Percentiles rank a stretch among this genome's conserved stretches.
Conservation (phyloP, 2,329 filamentous ascomycete genomes). For the Claviceps sorghi region DNA sequence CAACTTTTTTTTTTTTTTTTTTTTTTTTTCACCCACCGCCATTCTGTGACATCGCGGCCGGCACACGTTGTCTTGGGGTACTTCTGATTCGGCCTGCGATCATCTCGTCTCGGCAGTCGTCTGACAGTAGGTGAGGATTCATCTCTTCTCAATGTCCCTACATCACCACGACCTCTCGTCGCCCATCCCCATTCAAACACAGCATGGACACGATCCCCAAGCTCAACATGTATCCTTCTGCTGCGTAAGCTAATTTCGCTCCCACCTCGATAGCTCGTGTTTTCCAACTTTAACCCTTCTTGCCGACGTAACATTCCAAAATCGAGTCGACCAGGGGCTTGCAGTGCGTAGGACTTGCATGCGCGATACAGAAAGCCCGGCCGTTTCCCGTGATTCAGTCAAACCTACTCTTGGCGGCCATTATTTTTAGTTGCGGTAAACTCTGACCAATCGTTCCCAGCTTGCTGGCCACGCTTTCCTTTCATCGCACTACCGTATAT, state of each 20-base stretch:
- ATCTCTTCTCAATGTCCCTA: not conserved
- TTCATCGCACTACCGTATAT: not conserved
- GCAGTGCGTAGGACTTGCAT: not conserved
- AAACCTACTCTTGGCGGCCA: not conserved
- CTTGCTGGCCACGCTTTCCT: conserved; percentile 1
- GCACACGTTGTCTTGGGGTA: not conserved
- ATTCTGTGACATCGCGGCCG: not conserved
- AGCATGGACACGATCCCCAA: not conserved
- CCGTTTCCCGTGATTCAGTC: not conserved
- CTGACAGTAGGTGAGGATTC: not conserved
- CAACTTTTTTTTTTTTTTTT: not conserved
- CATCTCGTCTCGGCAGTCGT: not conserved
- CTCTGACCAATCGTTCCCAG: not conserved
- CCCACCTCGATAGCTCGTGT: not conserved
- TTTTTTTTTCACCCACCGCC: not conserved
- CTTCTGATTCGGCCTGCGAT: not conserved
- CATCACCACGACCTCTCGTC: not conserved
- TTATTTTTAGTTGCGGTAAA: not conserved
- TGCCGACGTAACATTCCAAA: conserved; percentile 3
- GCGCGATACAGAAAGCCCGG: not conserved
- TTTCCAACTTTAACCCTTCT: not conserved
- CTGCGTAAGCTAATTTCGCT: not conserved
- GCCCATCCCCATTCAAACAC: no score
- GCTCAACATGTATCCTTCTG: not conserved
- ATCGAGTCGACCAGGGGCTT: conserved; percentile 1